Evolutionary conservation across 352 stramenopile species (phyloP).

Genomic region (Pythium phragmitis): DNA sequence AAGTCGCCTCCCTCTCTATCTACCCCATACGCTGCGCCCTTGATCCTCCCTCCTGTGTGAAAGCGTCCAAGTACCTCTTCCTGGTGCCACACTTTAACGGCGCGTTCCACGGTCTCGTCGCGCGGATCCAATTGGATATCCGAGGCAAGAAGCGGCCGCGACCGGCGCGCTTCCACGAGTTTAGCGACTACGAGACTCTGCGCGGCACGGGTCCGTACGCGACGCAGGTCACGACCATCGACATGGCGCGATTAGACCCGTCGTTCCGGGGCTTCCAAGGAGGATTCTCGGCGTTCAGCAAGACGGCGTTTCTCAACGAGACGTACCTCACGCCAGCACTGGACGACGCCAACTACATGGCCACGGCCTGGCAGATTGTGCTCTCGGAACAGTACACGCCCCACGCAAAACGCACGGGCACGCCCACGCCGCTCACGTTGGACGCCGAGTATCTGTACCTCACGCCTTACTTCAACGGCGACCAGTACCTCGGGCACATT

Average conservation of each 20-base stretch:
- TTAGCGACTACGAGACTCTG: slow-evolving; percentile 71
- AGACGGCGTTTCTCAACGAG: slow-evolving; percentile 59
- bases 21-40: not conserved
- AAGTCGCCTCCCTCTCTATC: slow-evolving; percentile 8
- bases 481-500: slow-evolving; percentile 45
- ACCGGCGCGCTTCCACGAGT: slow-evolving; percentile 70
- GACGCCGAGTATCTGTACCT: slow-evolving; percentile 73
- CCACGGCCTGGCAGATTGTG: slow-evolving; percentile 42
- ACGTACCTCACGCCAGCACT: slow-evolving; percentile 47
- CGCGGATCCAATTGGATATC: slow-evolving; percentile 66
- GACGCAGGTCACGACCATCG: slow-evolving; percentile 55
- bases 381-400: slow-evolving; percentile 49
- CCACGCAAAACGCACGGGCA: slow-evolving; percentile 38
- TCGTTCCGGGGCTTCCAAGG: slow-evolving; percentile 57
- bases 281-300: slow-evolving; percentile 58
- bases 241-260: slow-evolving; percentile 50
- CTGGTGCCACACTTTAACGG: slow-evolving; percentile 73
- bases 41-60: not conserved
- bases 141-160: slow-evolving; percentile 75
- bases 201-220: slow-evolving; percentile 68
- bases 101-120: slow-evolving; percentile 60
- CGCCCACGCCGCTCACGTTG: slow-evolving; percentile 33
- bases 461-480: slow-evolving; percentile 63
- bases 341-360: slow-evolving; percentile 52
- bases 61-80: slow-evolving; percentile 73